A percentile compares a stretch with the other conserved stretches of the same genome.
These are phyloP conservation scores for Metschnikowia sp. DNA, from an alignment of 805 yeast genomes.

Conservation along the genomic window DNA sequence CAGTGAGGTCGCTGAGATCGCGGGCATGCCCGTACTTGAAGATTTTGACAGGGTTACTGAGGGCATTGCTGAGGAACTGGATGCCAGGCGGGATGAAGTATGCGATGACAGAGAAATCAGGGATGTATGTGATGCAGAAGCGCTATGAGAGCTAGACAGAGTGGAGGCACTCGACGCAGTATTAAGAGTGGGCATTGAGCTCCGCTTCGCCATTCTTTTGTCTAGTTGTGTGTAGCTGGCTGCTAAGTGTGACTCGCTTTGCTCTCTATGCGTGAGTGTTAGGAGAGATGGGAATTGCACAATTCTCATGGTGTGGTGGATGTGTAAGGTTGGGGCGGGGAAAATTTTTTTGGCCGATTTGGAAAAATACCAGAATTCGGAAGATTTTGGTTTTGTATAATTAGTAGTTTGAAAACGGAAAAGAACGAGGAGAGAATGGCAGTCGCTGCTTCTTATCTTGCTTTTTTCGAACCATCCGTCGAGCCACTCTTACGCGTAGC, in stretches of 20 bases:
- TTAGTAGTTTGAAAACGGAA: no score
- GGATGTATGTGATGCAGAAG: not conserved
- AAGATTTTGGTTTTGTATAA: no score
- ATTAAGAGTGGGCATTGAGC: not conserved
- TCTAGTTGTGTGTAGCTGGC: not conserved
- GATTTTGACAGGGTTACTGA: not conserved
- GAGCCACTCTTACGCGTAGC: conserved; percentile 1
- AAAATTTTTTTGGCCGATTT: not conserved
- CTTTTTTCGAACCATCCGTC: not conserved
- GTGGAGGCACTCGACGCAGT: not conserved
- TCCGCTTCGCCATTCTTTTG: conserved; percentile 2
- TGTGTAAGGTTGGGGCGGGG: not conserved
- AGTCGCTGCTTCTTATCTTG: not conserved
- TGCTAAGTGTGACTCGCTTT: no score
- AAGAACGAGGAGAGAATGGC: no score
- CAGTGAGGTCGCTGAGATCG: conserved; percentile 10
- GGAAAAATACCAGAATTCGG: not conserved
- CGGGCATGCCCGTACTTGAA: not conserved
- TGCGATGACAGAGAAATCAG: not conserved
- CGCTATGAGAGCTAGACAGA: not conserved
- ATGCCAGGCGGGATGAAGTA: not conserved
- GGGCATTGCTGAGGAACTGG: not conserved
- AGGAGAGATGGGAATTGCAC: not conserved
- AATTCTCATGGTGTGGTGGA: conserved; percentile 3
- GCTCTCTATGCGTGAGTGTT: not conserved